These are phyloP conservation scores for Maudiozyma serrabonitensis DNA, from an alignment of 805 yeast species.

Conservation along the genomic window DNA sequence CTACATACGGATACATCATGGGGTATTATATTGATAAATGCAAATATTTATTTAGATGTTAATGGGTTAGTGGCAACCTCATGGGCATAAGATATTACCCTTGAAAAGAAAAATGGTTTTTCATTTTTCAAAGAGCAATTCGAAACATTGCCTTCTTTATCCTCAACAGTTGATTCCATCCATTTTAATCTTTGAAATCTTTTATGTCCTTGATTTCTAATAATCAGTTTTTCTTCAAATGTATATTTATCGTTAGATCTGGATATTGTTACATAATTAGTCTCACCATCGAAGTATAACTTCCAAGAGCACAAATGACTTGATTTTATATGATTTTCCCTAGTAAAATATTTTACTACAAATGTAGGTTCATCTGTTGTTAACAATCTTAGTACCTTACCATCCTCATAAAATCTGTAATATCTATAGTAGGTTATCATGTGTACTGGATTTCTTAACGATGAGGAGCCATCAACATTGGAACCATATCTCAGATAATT, in stretches of 20 bases:
- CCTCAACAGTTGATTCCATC: constrained; percentile 50
- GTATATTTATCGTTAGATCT: constrained; percentile 53
- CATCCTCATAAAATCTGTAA: constrained; percentile 70
- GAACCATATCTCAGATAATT: constrained; percentile 81
- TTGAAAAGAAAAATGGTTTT: constrained; percentile 66
- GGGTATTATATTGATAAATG: no score
- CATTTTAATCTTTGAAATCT: constrained; percentile 66
- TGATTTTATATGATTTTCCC: constrained; percentile 27
- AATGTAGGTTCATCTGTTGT: constrained; percentile 62
- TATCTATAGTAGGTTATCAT: constrained; percentile 85
- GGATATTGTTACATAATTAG: constrained; percentile 40
- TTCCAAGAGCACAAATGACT: constrained; percentile 49
- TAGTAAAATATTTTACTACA: constrained; percentile 48
- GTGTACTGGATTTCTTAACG: constrained; percentile 68
- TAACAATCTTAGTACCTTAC: constrained; percentile 59
- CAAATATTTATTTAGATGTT: no score
- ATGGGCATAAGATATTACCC: constrained; percentile 36
- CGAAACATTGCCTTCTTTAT: constrained; percentile 47
- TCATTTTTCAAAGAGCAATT: constrained; percentile 58
- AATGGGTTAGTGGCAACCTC: not conserved
- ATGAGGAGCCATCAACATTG: constrained; percentile 49
- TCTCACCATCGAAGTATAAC: constrained; percentile 41
- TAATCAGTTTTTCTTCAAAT: constrained; percentile 53
- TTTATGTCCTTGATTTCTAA: constrained; percentile 50
- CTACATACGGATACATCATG: no score